A percentile compares a stretch with the other conserved stretches of the same genome.
These are phyloP conservation scores for Beauveria bassiana DNA, from an alignment of 2,329 filamentous ascomycete species.

Conservation along the genomic window DNA sequence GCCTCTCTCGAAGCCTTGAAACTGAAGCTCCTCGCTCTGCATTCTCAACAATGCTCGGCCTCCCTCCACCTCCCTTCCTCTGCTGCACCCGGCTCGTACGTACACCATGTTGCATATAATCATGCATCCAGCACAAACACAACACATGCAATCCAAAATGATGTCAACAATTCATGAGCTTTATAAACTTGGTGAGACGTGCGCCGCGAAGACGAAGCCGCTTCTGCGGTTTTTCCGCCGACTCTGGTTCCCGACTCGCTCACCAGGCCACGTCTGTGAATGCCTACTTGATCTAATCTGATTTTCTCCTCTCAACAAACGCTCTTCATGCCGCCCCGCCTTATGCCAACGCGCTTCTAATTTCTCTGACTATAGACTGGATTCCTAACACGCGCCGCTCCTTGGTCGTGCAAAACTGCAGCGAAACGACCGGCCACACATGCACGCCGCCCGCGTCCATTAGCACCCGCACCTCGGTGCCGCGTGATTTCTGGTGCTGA, in stretches of 20 bases:
- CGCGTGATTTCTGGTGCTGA: constrained; percentile 43
- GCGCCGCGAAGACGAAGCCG: constrained; percentile 41
- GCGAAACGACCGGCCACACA: constrained; percentile 69
- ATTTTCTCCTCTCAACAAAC: constrained; percentile 21
- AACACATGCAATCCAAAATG: constrained; percentile 18
- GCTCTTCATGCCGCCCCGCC: background rate
- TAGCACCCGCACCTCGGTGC: constrained; percentile 46
- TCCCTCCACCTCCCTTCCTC: background rate
- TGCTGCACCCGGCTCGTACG: background rate
- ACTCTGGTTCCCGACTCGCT: constrained; percentile 38
- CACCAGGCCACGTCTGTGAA: constrained; percentile 24
- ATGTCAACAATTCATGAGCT: constrained; percentile 34
- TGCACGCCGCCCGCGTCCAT: constrained; percentile 64
- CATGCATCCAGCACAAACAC: background rate
- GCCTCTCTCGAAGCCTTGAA: too few species aligned
- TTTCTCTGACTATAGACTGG: constrained; percentile 30
- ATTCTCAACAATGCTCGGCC: too few species aligned
- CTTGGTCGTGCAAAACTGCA: constrained; percentile 45
- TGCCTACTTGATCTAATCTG: constrained; percentile 61
- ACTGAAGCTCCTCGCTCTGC: too few species aligned
- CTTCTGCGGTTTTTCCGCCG: constrained; percentile 18
- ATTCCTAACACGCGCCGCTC: constrained; percentile 46
- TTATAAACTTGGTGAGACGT: constrained; percentile 24
- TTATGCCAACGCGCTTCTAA: constrained; percentile 24
- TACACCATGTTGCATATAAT: constrained; percentile 6